These are phyloP conservation scores for Huntiella bhutanensis DNA, from an alignment of 2,329 filamentous ascomycete species.

Conservation along the genomic window DNA sequence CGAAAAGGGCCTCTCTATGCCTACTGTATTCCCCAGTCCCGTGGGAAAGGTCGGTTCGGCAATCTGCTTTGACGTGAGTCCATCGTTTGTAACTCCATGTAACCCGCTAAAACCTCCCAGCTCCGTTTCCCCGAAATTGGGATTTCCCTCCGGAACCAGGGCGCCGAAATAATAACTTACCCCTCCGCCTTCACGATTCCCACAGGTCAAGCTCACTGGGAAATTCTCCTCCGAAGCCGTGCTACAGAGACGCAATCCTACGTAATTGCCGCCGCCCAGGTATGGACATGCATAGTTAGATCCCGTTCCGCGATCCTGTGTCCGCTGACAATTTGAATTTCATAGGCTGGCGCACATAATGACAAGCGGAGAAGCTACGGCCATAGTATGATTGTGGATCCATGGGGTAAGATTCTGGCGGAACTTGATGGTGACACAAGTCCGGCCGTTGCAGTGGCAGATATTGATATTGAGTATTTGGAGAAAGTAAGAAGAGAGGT, in stretches of 20 bases:
- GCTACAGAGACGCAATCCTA: slow-evolving; percentile 83
- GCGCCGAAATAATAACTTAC: slow-evolving; percentile 62
- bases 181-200: slow-evolving; percentile 80
- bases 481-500: slow-evolving; percentile 31
- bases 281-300: slow-evolving; percentile 8
- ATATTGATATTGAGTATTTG: slow-evolving; percentile 31
- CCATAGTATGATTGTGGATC: slow-evolving; percentile 66
- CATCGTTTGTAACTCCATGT: not conserved
- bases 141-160: slow-evolving; percentile 20
- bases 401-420: slow-evolving; percentile 60
- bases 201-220: slow-evolving; percentile 77
- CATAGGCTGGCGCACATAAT: slow-evolving; percentile 45
- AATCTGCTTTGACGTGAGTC: slow-evolving; percentile 69
- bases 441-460: slow-evolving; percentile 32
- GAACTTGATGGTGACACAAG: slow-evolving; percentile 23
- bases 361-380: slow-evolving; percentile 67
- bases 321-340: not conserved
- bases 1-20: slow-evolving; percentile 10
- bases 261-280: slow-evolving; percentile 70
- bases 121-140: slow-evolving; percentile 9
- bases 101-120: not conserved
- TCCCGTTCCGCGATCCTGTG: not conserved
- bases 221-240: slow-evolving; percentile 53
- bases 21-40: slow-evolving; percentile 51
- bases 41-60: slow-evolving; percentile 59